Base-by-base conservation (phyloP, 2,329 filamentous ascomycete genomes). In the Escovopsis sp. region DNA sequence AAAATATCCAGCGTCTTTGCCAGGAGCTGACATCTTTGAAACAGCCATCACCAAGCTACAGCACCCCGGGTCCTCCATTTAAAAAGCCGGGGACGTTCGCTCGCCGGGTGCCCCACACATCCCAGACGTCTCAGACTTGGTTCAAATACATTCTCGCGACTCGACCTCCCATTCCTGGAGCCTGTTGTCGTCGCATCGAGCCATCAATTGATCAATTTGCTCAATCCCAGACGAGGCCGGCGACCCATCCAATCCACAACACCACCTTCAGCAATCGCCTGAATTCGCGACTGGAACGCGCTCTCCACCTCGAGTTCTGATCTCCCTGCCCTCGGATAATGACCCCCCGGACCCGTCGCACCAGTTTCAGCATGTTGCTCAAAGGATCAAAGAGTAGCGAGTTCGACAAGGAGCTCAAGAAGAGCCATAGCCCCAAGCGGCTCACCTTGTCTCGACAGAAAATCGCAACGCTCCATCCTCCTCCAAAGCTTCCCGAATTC, bases 301-400 rank as follows among this genome's bases (percentile, higher is more conserved):
- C 6, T 9, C 27, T 31, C 33, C 36, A 16, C 14, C 29, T 42
- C 30, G 31, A 14, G 16, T 38, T 36, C 34, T 14, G n/a, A n/a
- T 29, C 16, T 20, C 20, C 37, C 37, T 27, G 20, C 14, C 16
- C 27, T n/a, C 15, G 36, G 31, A 43, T 15, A 36, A 59, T 58
- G 53, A 57, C 50, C 51, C 45, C 49, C 27, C 43, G 36, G 42
- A 51, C 55, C 50, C 58, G 53, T 49, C 57, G 57, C 44, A 53
- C 68, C 49, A 71, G 65, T 53, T 63, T 73, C 62, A 67, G 68
- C 53, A 71, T 72, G 61, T 72, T 84, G 55, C 70, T 83, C 47
- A 72, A 77, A 60, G 74, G 79, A 51, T 73, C 72, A 57, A 83
- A 82, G 57, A 82, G 78, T 44, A 72, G 72, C 45, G 78, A 84